phyloP scores from a whole-genome alignment of 1,284 basidiomycete species.

The Cystobasidium sp. region DNA sequence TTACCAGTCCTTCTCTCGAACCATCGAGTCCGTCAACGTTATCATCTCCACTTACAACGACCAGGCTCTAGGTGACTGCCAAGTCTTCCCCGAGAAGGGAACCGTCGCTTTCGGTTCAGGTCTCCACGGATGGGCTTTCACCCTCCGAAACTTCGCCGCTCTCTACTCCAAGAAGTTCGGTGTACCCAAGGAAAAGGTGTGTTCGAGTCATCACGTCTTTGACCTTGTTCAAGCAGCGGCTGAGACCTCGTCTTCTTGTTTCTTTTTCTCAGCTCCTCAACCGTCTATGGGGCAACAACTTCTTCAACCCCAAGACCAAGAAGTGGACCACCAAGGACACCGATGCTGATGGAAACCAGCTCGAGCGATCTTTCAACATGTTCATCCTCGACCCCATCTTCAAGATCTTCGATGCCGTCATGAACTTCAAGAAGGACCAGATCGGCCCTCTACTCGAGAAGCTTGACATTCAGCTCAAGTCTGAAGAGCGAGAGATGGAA shows the following conservation, averaged over 20 bases:
- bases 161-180: slow-evolving; percentile 99
- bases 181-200: slow-evolving; percentile 98
- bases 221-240: background rate
- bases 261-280: slow-evolving; percentile 63
- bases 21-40: slow-evolving; percentile 98
- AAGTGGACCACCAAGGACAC: slow-evolving; percentile 89
- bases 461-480: slow-evolving; percentile 88
- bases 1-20: slow-evolving; percentile 97
- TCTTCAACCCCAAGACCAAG: slow-evolving; percentile 95
- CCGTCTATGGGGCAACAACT: slow-evolving; percentile 99
- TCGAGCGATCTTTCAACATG: slow-evolving; percentile 66
- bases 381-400: slow-evolving; percentile 99
- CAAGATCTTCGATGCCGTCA: slow-evolving; percentile 97
- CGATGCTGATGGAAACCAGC: slow-evolving; percentile 80
- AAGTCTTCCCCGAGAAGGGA: slow-evolving; percentile 98
- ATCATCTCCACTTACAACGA: slow-evolving; percentile 99
- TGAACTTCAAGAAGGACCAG: slow-evolving; percentile 99
- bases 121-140: slow-evolving; percentile 99
- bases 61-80: slow-evolving; percentile 91
- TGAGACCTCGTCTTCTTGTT: background rate
- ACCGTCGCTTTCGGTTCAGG: slow-evolving; percentile 99
- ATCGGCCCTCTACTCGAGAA: slow-evolving; percentile 88
- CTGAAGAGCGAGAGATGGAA: slow-evolving; percentile 92
- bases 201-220: slow-evolving; percentile 74
- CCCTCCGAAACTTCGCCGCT: slow-evolving; percentile 92